These are phyloP conservation scores for Fusarium graminum DNA, from an alignment of 2,329 filamentous ascomycete species.

Conservation along the genomic window DNA sequence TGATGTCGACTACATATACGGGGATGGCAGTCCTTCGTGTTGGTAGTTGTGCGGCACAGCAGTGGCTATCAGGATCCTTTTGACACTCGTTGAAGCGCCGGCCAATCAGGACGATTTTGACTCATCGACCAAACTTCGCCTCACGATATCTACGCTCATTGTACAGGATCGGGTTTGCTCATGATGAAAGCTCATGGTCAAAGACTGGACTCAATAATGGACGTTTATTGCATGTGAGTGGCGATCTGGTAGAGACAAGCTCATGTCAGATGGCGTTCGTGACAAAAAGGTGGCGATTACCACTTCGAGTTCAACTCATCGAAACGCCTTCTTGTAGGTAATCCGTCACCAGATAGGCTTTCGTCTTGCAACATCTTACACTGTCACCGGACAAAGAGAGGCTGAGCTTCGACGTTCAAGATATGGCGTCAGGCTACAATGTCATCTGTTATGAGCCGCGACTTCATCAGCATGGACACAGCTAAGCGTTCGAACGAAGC, in stretches of 20 bases:
- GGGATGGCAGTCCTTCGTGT: neutral
- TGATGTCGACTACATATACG: neutral
- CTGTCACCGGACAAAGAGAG: too few species aligned
- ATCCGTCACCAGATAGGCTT: too few species aligned
- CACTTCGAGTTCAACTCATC: neutral
- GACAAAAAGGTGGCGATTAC: neutral
- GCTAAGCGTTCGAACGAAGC: too few species aligned
- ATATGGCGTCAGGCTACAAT: too few species aligned
- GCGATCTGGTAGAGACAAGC: neutral
- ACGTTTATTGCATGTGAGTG: neutral
- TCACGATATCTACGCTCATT: neutral
- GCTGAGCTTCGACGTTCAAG: too few species aligned
- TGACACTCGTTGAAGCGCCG: conserved; percentile 9
- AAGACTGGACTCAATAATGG: neutral
- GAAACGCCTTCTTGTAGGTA: neutral
- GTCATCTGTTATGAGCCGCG: too few species aligned
- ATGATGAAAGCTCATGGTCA: neutral
- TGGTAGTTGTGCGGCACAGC: conserved; percentile 14
- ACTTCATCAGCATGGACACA: too few species aligned
- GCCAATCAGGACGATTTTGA: neutral
- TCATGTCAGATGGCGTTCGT: neutral
- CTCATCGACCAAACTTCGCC: neutral
- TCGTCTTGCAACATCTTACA: too few species aligned
- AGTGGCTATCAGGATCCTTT: conserved; percentile 3
- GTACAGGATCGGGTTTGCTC: neutral